Base-by-base conservation (phyloP, 139 green algal species). In the Deuterostichococcus epilithicus region DNA sequence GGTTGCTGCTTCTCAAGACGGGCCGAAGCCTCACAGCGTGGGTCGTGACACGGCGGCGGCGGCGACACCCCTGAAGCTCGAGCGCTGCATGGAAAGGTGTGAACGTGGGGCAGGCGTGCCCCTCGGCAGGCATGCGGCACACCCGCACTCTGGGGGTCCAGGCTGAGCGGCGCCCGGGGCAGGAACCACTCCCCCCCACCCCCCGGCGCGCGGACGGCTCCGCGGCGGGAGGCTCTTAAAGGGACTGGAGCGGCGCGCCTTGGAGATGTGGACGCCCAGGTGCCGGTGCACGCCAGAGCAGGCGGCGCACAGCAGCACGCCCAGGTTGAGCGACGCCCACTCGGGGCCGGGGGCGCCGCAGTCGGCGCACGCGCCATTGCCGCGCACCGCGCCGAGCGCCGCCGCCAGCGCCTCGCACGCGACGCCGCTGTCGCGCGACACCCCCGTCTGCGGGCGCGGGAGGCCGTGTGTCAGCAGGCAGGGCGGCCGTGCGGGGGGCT, bases 281-380 rank as follows among this genome's bases (percentile, higher is more conserved):
- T 93, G 86, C 26, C 94, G 86, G 83, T 98, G 94, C 42, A 95
- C 82, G 22, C 94, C 94, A 5, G 81, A 91, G 85, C 94, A 98
- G 78, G 95, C 86, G 37, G 98, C 97, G 82, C 94, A 98, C 68
- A 97, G 79, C 25, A 97, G 79, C 34, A 94, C 80, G 35, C 92
- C 93, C 23, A 97, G 81, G 81, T 98, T 97, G 33, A 98, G 79
- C 0, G 81, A 92, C 32, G 91, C 94, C 94, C 94, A 98, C 68
- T 97, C 92, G 1, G 94, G 94, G 47, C 92, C 84, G 0, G 79
- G 36, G 0, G 89, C 82, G 5, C 90, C 89, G 80, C 94, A 98
- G 85, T 98, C 94, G 23, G 82, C 89, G 77, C 94, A 98, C 6
- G 36, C 30, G 1, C 39, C 47, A 82, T 98, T 98, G 68, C 91